A percentile compares a stretch with the other conserved stretches of the same genome.
Conservation (phyloP, 441 rosid species). For the Breynia disticha region DNA sequence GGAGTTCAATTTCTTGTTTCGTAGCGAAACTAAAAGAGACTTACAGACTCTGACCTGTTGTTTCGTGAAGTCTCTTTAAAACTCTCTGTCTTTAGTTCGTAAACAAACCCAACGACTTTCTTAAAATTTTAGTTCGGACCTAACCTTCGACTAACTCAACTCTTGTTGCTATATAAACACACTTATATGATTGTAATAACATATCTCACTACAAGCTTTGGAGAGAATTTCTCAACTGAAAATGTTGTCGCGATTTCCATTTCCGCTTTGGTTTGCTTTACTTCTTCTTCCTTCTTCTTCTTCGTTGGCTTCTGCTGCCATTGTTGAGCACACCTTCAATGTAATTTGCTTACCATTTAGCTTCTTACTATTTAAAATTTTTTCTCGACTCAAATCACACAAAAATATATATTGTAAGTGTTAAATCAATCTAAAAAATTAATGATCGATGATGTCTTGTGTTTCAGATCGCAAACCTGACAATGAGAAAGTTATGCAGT, state of each 20-base stretch:
- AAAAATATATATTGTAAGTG: no score
- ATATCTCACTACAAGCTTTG: background rate
- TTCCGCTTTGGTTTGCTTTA: slow-evolving; percentile 26
- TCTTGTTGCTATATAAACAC: background rate
- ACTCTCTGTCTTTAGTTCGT: no score
- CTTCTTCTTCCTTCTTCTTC: slow-evolving; percentile 27
- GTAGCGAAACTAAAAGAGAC: no score
- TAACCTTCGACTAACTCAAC: background rate
- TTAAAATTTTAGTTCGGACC: background rate
- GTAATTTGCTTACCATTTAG: slow-evolving; percentile 24
- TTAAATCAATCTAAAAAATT: no score
- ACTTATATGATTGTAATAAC: no score
- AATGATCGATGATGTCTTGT: background rate
- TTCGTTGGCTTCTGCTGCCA: slow-evolving; percentile 46
- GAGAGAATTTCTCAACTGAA: background rate
- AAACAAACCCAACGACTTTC: background rate
- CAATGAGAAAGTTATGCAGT: slow-evolving; percentile 44
- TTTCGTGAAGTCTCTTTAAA: no score
- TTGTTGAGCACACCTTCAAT: slow-evolving; percentile 56
- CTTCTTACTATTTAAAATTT: no score
- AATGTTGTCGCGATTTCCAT: slow-evolving; percentile 29
- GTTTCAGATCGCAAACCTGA: slow-evolving; percentile 60
- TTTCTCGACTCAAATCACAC: no score
- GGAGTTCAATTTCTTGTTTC: no score
- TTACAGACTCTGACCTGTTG: no score